Base-by-base conservation (phyloP, 768 basidiomycete species). In the Tephrocybe sp. region DNA sequence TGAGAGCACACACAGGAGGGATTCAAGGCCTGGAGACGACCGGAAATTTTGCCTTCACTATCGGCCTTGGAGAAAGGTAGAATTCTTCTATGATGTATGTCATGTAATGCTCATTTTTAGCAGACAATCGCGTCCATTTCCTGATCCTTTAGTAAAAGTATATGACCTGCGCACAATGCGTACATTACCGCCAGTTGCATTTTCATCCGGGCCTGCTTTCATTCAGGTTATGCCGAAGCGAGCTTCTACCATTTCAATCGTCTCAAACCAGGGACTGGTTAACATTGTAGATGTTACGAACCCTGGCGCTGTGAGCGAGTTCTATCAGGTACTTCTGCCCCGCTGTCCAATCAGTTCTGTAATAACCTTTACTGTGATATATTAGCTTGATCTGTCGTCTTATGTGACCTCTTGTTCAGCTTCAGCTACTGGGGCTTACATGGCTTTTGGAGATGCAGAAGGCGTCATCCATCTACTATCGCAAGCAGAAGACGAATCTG, bases 141-240 rank as follows among this genome's bases (percentile, higher is more conserved):
- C 91, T 0, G 96, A 98, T 65, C 91, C 93, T 2, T 74, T 94
- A 31, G 92, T 99, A 56, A 97, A 96, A 69, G 77, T 98, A 11
- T 97, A 88, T 60, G 96, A 99, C 66, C 61, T 92, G 26, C 86
- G 96, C 26, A 90, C 79, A 19, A 81, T 98, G 75, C 79, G 82
- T 35, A 77, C 92, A 0, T 76, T 98, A 2, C 79, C 92, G 2
- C 92, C 96, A 0, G 78, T 98, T 26, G 83, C 91, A 1, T 98
- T 97, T 65, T 83, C 92, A 5, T 80, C 85, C 10, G 88, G 89
- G 0, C 94, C 96, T 1, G 82, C 89, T 1, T 94, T 95, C 65
- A 86, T 95, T 55, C 83, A 87, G 42, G 64, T 88, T 22, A 75
- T 94, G 30, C 92, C 94, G 1, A 85, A 78, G 55, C 79, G 85